These are phyloP conservation scores for Eragrostis tef DNA, from an alignment of 202 grass and related monocot genomes.

Conservation along the genomic window DNA sequence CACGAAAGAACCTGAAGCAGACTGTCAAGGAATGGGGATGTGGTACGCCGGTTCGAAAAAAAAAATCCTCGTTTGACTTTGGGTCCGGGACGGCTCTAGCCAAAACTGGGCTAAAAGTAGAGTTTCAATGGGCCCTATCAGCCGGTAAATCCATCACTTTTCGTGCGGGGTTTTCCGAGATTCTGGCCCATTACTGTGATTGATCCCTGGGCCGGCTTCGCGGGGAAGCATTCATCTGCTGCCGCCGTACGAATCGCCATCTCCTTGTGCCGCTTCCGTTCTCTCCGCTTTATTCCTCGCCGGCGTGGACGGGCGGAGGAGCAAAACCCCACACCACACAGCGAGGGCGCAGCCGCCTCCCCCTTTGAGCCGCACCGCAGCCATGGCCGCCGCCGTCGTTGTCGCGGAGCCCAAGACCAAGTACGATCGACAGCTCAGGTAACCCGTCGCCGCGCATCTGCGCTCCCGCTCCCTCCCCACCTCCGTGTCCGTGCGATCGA, in stretches of 20 bases:
- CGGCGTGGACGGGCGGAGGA: slow-evolving; percentile 12
- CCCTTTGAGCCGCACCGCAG: slow-evolving; percentile 3
- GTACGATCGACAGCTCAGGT: slow-evolving; percentile 98
- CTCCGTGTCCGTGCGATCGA: background rate
- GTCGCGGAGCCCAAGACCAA: slow-evolving; percentile 79
- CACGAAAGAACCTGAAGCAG: background rate
- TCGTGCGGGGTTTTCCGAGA: background rate
- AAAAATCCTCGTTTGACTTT: background rate
- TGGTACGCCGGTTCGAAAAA: background rate
- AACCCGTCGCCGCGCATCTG: slow-evolving; percentile 10
- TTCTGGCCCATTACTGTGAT: background rate
- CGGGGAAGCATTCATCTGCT: background rate
- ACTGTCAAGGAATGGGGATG: background rate
- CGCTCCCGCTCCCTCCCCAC: background rate
- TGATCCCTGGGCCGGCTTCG: background rate
- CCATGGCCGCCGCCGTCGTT: slow-evolving; percentile 53
- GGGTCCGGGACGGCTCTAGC: background rate
- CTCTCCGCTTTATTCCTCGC: slow-evolving; percentile 41
- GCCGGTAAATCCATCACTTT: background rate
- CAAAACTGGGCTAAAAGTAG: background rate
- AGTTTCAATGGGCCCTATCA: background rate
- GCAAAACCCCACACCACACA: background rate
- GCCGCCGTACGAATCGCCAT: background rate
- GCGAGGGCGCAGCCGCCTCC: background rate
- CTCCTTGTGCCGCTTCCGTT: background rate